Base-by-base conservation (phyloP, 148 eudicot genomes). In the Nyssa sinensis region DNA sequence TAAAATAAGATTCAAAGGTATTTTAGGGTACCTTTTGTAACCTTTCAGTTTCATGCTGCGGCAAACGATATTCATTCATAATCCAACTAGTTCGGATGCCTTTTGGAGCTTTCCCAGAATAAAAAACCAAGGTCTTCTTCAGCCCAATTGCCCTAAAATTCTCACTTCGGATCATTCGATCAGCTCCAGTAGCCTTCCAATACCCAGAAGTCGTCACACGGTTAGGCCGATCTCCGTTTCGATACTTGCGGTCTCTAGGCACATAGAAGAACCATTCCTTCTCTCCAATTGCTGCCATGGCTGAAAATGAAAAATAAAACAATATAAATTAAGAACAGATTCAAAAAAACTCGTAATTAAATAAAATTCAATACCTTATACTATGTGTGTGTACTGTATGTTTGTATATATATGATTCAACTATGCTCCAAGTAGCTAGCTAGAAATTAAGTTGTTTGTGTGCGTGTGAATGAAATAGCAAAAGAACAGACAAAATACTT, bases 121-220 rank as follows among this genome's bases (percentile, higher is more conserved):
- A 93, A 77, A 93, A 93, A 73, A 93, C 98, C 0, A 93, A 86
- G 37, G 98, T 91, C 74, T 93, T 93, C 83, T 93, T 93, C 53
- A 93, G 75, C 23, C 96, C 98, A 44, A 93, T 93, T 14, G 91
- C 80, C 62, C 85, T 64, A 17, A 74, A 80, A 37, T 75, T 85
- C 78, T 89, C 96, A 4, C 82, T 80, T 65, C 90, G 65, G 70
- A 93, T 93, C 89, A 85, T 87, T 62, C 96, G 78, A 70, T 93
- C 98, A 0, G 98, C 96, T 59, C 98, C 98, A 4, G 98, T 93
- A 0, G 98, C 98, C 74, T 93, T 93, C 98, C 98, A 93, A 58
- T 93, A 93, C 1, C 98, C 98, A 0, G 98, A 93, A 24, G 97
- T 89, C 0, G 98, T 91, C 39, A 91, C 97, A 1, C 97, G 86